phyloP scores from a whole-genome alignment of 2,329 filamentous ascomycete genomes.

The Trichoderma simmonsii region DNA sequence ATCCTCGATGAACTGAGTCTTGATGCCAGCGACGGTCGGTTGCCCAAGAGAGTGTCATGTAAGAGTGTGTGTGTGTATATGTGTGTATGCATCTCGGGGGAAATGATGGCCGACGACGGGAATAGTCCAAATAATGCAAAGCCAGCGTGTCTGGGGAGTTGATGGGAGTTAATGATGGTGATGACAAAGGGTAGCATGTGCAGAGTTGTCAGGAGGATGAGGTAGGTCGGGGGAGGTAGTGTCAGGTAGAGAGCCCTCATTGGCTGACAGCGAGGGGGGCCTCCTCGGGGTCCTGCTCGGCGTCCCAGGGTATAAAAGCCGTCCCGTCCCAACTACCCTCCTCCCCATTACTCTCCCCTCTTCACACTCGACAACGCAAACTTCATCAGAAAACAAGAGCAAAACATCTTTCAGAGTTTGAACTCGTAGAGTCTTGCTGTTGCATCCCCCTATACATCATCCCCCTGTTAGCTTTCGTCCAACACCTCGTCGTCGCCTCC shows the following conservation, averaged over 20 bases:
- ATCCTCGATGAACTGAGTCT: neutral
- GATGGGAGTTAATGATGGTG: neutral
- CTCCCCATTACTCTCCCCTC: constrained; percentile 13
- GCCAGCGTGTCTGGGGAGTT: neutral
- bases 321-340: constrained; percentile 8
- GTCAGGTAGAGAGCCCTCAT: constrained; percentile 5
- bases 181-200: constrained; percentile 6
- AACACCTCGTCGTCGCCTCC: neutral
- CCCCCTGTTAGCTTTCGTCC: neutral
- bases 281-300: neutral
- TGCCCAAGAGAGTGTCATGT: neutral
- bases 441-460: neutral
- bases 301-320: constrained; percentile 15
- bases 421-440: neutral
- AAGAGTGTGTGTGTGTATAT: neutral
- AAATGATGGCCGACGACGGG: neutral
- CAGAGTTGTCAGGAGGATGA: constrained; percentile 13
- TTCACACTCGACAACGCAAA: neutral
- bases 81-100: neutral
- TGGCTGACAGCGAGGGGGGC: constrained; percentile 12
- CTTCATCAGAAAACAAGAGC: neutral
- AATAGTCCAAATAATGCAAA: neutral
- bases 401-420: neutral
- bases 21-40: neutral
- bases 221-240: constrained; percentile 12